These are phyloP conservation scores for Meyerozyma elateridarum DNA, from an alignment of 1,139 yeast genomes.

Conservation along the genomic window DNA sequence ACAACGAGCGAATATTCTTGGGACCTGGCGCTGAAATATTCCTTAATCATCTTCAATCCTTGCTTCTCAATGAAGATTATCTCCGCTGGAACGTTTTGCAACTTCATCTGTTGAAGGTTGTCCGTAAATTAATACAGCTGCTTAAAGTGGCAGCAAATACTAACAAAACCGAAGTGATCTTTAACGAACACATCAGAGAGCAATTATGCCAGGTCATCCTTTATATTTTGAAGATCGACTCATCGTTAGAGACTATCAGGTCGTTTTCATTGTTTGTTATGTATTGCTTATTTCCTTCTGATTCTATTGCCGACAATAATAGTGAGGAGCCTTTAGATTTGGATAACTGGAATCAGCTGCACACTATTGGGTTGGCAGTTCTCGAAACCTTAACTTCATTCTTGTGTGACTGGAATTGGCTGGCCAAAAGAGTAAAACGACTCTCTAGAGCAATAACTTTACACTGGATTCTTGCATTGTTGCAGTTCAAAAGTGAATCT, in stretches of 20 bases:
- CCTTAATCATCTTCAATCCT: slow-evolving; percentile 51
- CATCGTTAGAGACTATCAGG: slow-evolving; percentile 36
- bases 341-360: slow-evolving; percentile 2
- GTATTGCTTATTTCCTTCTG: slow-evolving; percentile 26
- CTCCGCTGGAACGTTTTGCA: slow-evolving; percentile 45
- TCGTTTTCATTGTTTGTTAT: slow-evolving; percentile 32
- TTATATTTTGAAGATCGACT: slow-evolving; percentile 24
- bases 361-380: not conserved
- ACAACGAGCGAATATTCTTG: slow-evolving; percentile 15
- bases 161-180: not conserved
- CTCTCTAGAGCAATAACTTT: slow-evolving; percentile 56
- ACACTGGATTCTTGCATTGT: slow-evolving; percentile 60
- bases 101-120: slow-evolving; percentile 48
- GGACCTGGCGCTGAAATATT: slow-evolving; percentile 43
- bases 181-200: slow-evolving; percentile 13
- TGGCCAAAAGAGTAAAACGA: slow-evolving; percentile 37
- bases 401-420: slow-evolving; percentile 27
- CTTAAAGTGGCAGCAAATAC: slow-evolving; percentile 28
- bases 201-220: slow-evolving; percentile 20
- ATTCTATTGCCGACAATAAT: slow-evolving; percentile 1
- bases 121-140: slow-evolving; percentile 51
- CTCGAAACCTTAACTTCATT: slow-evolving; percentile 1
- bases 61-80: slow-evolving; percentile 49
- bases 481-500: slow-evolving; percentile 28
- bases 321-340: not conserved